Percentiles rank a stretch among this genome's conserved stretches.
These are phyloP conservation scores for Sphaerobolus stellatus DNA, from an alignment of 1,284 basidiomycete genomes.

Conservation along the genomic window DNA sequence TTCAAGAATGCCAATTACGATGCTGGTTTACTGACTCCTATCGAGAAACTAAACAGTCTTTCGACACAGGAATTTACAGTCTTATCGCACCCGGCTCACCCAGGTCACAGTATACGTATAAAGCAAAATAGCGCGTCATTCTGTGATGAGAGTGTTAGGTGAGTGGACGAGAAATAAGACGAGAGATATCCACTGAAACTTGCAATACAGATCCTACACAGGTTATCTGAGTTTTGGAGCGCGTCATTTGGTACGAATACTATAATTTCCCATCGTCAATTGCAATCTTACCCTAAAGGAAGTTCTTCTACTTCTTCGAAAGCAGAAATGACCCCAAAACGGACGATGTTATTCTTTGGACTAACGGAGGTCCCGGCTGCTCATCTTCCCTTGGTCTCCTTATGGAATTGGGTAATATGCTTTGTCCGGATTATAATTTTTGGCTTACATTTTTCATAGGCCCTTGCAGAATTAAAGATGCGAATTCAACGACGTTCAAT, in stretches of 20 bases:
- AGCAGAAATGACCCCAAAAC: conserved; percentile 37
- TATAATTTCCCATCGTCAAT: neutral
- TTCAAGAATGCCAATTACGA: neutral
- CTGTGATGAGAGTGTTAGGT: conserved; percentile 49
- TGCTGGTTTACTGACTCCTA: neutral
- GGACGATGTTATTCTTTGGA: conserved; percentile 37
- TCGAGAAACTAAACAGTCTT: neutral
- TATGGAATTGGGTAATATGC: conserved; percentile 56
- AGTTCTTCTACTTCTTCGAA: conserved; percentile 81
- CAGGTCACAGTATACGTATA: conserved; percentile 52
- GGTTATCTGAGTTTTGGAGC: conserved; percentile 71
- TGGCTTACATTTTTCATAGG: conserved; percentile 33
- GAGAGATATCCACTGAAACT: conserved; percentile 28
- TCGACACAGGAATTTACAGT: conserved; percentile 43
- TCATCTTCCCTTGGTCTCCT: conserved; percentile 59
- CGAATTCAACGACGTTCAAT: conserved; percentile 46
- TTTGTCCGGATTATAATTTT: neutral
- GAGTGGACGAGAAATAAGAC: conserved; percentile 1
- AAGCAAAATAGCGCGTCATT: conserved; percentile 61
- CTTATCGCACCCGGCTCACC: conserved; percentile 52
- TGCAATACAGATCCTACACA: conserved; percentile 37
- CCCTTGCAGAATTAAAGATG: conserved; percentile 51
- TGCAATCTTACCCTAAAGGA: neutral
- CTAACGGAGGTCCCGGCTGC: conserved; percentile 51
- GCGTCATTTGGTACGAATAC: conserved; percentile 46